Conservation (phyloP, 1,284 basidiomycete species). For the Rhodotorula glutinis region DNA sequence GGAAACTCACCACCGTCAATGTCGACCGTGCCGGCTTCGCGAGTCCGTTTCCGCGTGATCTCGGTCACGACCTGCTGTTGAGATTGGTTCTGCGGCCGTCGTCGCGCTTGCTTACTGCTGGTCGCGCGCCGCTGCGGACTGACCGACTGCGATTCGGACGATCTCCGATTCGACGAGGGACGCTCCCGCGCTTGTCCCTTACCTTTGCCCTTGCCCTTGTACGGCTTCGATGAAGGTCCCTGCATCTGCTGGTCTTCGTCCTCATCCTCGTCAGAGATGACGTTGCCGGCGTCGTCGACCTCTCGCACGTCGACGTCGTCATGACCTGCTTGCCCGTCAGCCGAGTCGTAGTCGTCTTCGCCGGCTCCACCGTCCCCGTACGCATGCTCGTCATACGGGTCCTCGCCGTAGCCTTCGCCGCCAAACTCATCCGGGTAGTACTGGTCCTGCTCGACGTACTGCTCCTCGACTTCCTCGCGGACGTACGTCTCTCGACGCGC, state of each 20-base stretch:
- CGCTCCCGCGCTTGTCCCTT: background rate
- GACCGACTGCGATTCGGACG: slow-evolving; percentile 2
- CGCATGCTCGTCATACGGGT: slow-evolving; percentile 42
- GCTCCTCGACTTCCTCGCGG: background rate
- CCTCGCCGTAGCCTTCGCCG: slow-evolving; percentile 53
- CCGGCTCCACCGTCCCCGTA: slow-evolving; percentile 56
- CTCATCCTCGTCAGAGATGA: slow-evolving; percentile 6
- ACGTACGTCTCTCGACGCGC: background rate
- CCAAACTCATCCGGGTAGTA: slow-evolving; percentile 7
- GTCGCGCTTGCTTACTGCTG: background rate
- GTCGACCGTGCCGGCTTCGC: slow-evolving; percentile 36
- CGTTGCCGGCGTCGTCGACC: slow-evolving; percentile 45
- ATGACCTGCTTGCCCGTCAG: background rate
- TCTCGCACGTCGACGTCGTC: slow-evolving; percentile 56
- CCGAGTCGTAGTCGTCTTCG: slow-evolving; percentile 52
- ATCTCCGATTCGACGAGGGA: slow-evolving; percentile 15
- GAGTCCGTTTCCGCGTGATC: slow-evolving; percentile 38
- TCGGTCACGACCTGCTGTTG: slow-evolving; percentile 38
- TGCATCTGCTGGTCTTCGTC: slow-evolving; percentile 6
- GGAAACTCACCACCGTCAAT: slow-evolving; percentile 34
- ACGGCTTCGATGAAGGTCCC: slow-evolving; percentile 1
- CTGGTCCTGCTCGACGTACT: slow-evolving; percentile 2
- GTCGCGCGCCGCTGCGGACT: background rate
- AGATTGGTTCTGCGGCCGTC: slow-evolving; percentile 22
- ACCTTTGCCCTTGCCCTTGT: slow-evolving; percentile 25